Conservation (phyloP, 225 moss, liverwort and hornwort species). For the Marchantia paleacea region DNA sequence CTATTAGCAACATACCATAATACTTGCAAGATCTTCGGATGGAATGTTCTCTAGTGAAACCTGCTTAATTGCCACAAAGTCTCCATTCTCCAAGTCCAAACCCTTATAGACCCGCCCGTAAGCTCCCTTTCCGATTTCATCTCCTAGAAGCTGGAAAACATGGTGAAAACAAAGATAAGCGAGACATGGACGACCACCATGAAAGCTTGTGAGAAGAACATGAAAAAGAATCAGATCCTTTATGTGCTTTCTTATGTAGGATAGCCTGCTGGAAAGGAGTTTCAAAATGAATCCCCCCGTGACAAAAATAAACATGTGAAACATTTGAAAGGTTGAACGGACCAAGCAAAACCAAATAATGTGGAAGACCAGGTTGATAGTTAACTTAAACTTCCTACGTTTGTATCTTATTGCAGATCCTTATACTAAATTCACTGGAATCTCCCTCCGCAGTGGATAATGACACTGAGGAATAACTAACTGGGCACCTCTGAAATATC, state of each 20-base stretch:
- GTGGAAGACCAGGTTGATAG: not conserved
- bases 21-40: conserved; percentile 90
- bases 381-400: not conserved
- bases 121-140: conserved; percentile 98
- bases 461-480: not conserved
- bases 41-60: conserved; percentile 96
- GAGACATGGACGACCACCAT: not conserved
- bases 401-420: not conserved
- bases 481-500: not conserved
- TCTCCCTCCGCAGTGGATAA: not conserved
- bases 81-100: conserved; percentile 96
- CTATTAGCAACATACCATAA: conserved; percentile 59
- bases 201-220: not conserved
- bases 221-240: too few relatives aligned
- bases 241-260: too few relatives aligned
- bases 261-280: too few relatives aligned
- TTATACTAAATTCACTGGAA: not conserved
- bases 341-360: not conserved
- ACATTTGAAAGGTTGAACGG: not conserved
- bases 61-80: conserved; percentile 97
- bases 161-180: not conserved
- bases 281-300: too few relatives aligned
- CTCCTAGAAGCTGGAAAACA: conserved; percentile 74
- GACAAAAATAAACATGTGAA: too few relatives aligned
- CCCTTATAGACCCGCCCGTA: conserved; percentile 95